A percentile compares a stretch with the other conserved stretches of the same genome.
These are phyloP conservation scores for Cyathus striatus DNA, from an alignment of 768 basidiomycete genomes.

Conservation along the genomic window DNA sequence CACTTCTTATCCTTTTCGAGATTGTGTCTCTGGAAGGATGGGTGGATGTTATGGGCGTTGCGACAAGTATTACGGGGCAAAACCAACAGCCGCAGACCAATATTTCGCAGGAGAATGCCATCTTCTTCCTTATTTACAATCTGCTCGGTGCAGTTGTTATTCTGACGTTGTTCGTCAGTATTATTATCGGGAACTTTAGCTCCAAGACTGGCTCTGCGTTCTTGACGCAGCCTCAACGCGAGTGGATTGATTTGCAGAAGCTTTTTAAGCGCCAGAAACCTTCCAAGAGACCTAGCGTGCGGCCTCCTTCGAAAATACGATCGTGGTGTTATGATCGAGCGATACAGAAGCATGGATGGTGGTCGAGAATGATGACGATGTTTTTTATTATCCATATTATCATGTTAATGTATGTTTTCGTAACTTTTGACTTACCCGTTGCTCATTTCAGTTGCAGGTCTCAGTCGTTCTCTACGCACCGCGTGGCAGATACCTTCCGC, in stretches of 20 bases:
- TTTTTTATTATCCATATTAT: conserved; percentile 80
- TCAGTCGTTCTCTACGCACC: conserved; percentile 59
- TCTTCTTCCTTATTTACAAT: conserved; percentile 92
- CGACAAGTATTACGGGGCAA: conserved; percentile 69
- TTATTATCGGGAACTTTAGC: conserved; percentile 93
- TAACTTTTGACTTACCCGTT: background rate
- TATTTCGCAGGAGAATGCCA: conserved; percentile 73
- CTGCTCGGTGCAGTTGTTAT: conserved; percentile 87
- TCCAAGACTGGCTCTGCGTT: conserved; percentile 83
- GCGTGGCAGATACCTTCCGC: conserved; percentile 46
- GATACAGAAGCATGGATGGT: conserved; percentile 89
- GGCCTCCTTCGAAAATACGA: conserved; percentile 50
- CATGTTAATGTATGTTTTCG: conserved; percentile 63
- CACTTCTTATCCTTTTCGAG: conserved; percentile 90
- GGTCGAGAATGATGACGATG: conserved; percentile 75
- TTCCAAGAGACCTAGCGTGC: conserved; percentile 68
- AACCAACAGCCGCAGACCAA: conserved; percentile 70
- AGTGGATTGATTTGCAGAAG: conserved; percentile 93
- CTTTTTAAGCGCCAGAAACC: conserved; percentile 83
- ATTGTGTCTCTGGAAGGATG: conserved; percentile 95
- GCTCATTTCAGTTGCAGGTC: conserved; percentile 46
- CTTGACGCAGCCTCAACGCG: conserved; percentile 79
- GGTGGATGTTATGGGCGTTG: conserved; percentile 87
- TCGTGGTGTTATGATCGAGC: conserved; percentile 93
- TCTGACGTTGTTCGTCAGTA: conserved; percentile 88